A percentile compares a stretch with the other conserved stretches of the same genome.
Evolutionary conservation across 345 rosid species (phyloP).

Genomic region (Linum lewisii): DNA sequence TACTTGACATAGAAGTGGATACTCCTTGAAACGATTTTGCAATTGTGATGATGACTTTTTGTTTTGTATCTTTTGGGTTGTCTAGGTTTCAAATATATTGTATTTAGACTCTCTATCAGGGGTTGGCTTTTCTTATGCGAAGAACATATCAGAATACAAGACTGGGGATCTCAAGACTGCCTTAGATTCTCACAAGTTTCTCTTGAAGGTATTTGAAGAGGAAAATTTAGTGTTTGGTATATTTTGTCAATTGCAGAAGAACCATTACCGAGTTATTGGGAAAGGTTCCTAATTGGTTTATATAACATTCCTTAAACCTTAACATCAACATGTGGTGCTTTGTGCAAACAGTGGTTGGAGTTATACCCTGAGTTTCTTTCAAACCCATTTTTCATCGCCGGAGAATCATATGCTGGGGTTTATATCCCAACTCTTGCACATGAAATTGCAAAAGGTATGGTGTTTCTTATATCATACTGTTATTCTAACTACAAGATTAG

Average conservation of each 20-base stretch:
- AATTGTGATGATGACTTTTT: too few species aligned
- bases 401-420: constrained; percentile 38
- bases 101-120: not conserved
- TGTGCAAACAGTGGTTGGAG: constrained; percentile 30
- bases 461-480: not conserved
- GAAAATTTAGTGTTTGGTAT: too few species aligned
- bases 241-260: too few species aligned
- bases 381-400: constrained; percentile 32
- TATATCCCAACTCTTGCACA: constrained; percentile 27
- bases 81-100: constrained; percentile 4
- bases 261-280: too few species aligned
- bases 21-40: too few species aligned
- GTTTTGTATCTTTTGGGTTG: too few species aligned
- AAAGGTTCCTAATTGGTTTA: too few species aligned
- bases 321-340: too few species aligned
- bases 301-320: too few species aligned
- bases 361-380: constrained; percentile 24
- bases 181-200: constrained; percentile 1
- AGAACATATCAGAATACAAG: not conserved
- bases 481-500: too few species aligned
- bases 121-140: constrained; percentile 2
- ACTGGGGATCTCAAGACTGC: constrained; percentile 3
- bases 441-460: constrained; percentile 23
- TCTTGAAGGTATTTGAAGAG: constrained; percentile 1
- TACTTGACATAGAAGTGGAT: too few species aligned